These are phyloP conservation scores for Nicotiana attenuata DNA, from an alignment of 257 asterid species.

Conservation along the genomic window DNA sequence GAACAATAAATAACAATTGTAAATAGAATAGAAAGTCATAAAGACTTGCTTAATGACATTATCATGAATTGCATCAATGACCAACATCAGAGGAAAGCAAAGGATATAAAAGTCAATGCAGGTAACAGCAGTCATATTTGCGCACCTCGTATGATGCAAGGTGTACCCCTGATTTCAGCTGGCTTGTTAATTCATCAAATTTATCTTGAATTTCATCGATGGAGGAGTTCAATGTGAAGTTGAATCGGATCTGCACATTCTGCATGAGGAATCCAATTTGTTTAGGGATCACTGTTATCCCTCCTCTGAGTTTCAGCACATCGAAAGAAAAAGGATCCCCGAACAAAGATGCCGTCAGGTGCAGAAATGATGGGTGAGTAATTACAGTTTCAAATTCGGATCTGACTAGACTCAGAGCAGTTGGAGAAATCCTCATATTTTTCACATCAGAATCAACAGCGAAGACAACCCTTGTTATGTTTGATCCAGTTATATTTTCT, in stretches of 20 bases:
- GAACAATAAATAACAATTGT: background rate
- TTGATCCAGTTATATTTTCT: conserved; percentile 36
- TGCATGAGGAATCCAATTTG: conserved; percentile 84
- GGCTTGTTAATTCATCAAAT: conserved; percentile 61
- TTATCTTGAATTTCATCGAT: conserved; percentile 56
- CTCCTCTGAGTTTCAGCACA: conserved; percentile 82
- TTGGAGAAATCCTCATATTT: conserved; percentile 20
- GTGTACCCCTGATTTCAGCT: conserved; percentile 68
- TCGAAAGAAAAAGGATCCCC: conserved; percentile 75
- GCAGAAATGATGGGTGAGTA: conserved; percentile 33
- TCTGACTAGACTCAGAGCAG: conserved; percentile 49
- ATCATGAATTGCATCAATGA: background rate
- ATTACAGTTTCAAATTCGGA: conserved; percentile 37
- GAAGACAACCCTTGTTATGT: conserved; percentile 63
- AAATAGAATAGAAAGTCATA: background rate
- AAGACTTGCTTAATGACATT: background rate
- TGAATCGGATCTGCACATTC: conserved; percentile 67
- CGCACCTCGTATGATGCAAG: conserved; percentile 79
- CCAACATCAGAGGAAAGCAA: background rate
- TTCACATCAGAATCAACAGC: conserved; percentile 51
- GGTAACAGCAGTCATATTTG: background rate
- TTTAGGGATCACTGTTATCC: conserved; percentile 74
- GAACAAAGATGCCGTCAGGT: conserved; percentile 59
- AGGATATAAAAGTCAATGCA: background rate
- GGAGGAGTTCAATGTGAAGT: conserved; percentile 90